Evolutionary conservation across 179 eudicot genomes (phyloP), one percentile per base, ranked within the genome.

Genomic region (Sideroxylon spinosum): DNA sequence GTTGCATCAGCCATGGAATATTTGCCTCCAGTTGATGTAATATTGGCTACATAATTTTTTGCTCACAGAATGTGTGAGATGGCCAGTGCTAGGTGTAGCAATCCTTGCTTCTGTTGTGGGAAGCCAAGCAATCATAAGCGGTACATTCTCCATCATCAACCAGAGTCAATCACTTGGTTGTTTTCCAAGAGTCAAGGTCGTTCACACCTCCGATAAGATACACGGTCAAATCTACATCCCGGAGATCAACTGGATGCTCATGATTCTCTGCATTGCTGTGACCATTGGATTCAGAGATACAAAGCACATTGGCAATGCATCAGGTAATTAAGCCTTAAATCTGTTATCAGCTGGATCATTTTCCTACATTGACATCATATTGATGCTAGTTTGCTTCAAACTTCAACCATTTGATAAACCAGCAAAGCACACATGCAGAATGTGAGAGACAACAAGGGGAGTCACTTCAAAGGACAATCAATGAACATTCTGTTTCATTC

Each of bases 71-170:
- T 73, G 63, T 74, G 91, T 94, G 60, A 88, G 92, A 82, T 92
- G 94, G 94, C 97, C 97, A 46, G 89, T 94, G 62, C 86, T 94
- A 50, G 52, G 86, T 52, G 80, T 91, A 68, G 98, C 98, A 14
- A 90, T 94, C 29, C 92, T 94, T 46, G 95, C 98, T 75, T 92
- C 98, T 19, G 98, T 92, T n/a, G 98, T 92, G 66, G 98, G 98
- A 76, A 91, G 98, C 75, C 98, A 94, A 86, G 97, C 98, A 20
- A 94, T 94, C 66, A 94, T 94, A 68, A 94, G 94, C 12, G 98
- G 98, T 68, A 94, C 98, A 25, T 94, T 94, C 86, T 94, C 98
- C 32, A 94, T 94, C 81, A 94, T 94, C 78, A 94, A 94, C 89
- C 98, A 94, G 81, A 91, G 97, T 78, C 93, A 92, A 73, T 94